Percentiles rank a stretch among this genome's conserved stretches.
These are phyloP conservation scores for Diplodia scrobiculata DNA, from an alignment of 2,329 filamentous ascomycete species.

Conservation along the genomic window DNA sequence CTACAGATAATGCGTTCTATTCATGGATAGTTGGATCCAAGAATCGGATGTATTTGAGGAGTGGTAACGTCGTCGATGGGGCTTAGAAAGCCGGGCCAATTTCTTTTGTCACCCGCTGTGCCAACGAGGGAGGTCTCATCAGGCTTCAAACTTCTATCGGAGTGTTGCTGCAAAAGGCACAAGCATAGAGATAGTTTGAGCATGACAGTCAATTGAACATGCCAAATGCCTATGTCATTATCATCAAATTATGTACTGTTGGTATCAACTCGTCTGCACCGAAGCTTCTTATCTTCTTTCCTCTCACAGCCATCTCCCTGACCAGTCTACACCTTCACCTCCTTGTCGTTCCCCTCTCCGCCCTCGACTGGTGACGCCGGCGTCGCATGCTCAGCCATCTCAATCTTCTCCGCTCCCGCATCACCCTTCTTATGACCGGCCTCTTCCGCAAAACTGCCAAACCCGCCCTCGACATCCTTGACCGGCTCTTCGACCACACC, in stretches of 20 bases:
- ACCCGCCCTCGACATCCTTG: slow-evolving; percentile 25
- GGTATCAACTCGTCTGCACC: neutral
- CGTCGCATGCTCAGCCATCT: slow-evolving; percentile 3
- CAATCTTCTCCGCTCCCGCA: slow-evolving; percentile 8
- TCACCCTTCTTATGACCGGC: neutral
- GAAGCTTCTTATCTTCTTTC: neutral
- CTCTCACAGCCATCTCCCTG: neutral
- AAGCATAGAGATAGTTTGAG: neutral
- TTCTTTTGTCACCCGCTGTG: no score
- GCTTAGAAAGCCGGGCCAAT: no score
- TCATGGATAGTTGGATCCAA: no score
- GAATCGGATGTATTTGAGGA: no score
- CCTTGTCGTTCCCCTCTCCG: neutral
- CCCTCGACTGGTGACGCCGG: neutral
- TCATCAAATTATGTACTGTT: neutral
- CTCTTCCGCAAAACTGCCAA: slow-evolving; percentile 4
- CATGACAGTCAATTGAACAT: neutral
- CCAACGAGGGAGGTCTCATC: no score
- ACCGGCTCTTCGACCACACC: slow-evolving; percentile 41
- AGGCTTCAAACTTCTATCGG: no score
- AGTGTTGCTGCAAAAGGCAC: no score
- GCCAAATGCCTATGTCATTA: neutral
- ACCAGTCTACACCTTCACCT: neutral
- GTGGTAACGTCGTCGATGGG: no score
- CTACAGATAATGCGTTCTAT: no score